Conservation (phyloP, 2,329 filamentous ascomycete genomes). For the Microcyclospora tardicrescens region DNA sequence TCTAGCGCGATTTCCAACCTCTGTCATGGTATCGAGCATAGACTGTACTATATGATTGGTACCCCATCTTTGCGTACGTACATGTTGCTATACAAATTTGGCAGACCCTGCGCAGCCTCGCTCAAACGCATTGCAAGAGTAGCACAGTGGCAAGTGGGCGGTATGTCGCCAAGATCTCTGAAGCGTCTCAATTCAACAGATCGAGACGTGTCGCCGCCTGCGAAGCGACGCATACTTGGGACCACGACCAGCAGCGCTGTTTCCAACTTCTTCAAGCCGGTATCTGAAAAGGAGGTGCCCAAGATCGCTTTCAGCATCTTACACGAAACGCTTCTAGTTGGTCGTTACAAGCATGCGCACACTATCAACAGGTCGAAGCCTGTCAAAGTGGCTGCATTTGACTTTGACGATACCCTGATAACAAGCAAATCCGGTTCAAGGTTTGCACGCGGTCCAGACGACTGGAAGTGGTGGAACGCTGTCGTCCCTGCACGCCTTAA, state of each 20-base stretch:
- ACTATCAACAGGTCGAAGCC: slow-evolving; percentile 18
- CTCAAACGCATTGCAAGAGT: too few relatives aligned
- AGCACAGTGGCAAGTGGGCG: too few relatives aligned
- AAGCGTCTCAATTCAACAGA: slow-evolving; percentile 29
- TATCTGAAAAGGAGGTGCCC: slow-evolving; percentile 72
- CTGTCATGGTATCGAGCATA: too few relatives aligned
- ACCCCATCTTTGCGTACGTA: too few relatives aligned
- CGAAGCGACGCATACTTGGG: slow-evolving; percentile 42
- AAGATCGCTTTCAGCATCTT: slow-evolving; percentile 55
- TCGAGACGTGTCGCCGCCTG: slow-evolving; percentile 42
- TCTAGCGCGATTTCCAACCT: too few relatives aligned
- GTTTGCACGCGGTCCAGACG: slow-evolving; percentile 54
- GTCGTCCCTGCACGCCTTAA: slow-evolving; percentile 55
- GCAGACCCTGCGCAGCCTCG: too few relatives aligned
- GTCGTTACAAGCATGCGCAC: slow-evolving; percentile 42
- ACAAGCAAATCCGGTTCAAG: slow-evolving; percentile 66
- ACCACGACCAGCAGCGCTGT: slow-evolving; percentile 51
- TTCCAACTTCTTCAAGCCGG: slow-evolving; percentile 75
- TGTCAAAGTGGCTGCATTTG: slow-evolving; percentile 58
- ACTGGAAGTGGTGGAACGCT: slow-evolving; percentile 92
- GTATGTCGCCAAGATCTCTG: background rate
- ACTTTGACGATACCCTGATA: slow-evolving; percentile 80
- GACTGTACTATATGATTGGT: too few relatives aligned
- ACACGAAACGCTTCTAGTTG: slow-evolving; percentile 62
- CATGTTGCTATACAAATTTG: too few relatives aligned